These are phyloP conservation scores for Trichophyton equinum DNA, from an alignment of 2,329 filamentous ascomycete genomes.

Conservation along the genomic window DNA sequence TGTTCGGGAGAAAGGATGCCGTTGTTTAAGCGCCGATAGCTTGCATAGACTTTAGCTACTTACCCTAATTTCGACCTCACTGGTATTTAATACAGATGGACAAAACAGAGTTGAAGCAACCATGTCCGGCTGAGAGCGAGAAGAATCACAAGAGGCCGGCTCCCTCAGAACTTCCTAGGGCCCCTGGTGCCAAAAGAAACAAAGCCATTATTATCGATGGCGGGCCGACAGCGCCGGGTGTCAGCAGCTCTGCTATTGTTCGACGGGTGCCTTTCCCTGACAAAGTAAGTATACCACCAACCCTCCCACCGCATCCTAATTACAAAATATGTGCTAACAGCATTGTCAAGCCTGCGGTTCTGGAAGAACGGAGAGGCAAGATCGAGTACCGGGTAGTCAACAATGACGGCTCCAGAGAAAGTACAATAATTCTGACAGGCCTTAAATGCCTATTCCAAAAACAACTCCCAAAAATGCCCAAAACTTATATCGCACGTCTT, in stretches of 20 bases:
- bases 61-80: neutral
- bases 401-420: slow-evolving; percentile 80
- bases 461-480: slow-evolving; percentile 96
- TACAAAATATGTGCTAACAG: neutral
- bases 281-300: no score
- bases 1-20: no score
- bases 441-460: slow-evolving; percentile 98
- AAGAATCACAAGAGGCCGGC: no score
- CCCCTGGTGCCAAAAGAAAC: no score
- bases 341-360: slow-evolving; percentile 62
- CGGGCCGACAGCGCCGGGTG: no score
- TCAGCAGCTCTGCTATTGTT: no score
- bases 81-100: neutral
- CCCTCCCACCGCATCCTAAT: no score
- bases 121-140: neutral
- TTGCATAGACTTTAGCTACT: no score
- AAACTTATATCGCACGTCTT: slow-evolving; percentile 93
- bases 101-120: neutral
- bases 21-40: no score
- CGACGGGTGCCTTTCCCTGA: no score
- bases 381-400: slow-evolving; percentile 98
- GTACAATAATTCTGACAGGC: slow-evolving; percentile 84
- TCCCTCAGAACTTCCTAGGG: no score
- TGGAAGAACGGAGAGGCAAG: slow-evolving; percentile 85
- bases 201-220: no score